Evolutionary conservation across 805 yeast species (phyloP), one percentile per base, ranked within the genome.

Genomic region (Ogataea methanolica): DNA sequence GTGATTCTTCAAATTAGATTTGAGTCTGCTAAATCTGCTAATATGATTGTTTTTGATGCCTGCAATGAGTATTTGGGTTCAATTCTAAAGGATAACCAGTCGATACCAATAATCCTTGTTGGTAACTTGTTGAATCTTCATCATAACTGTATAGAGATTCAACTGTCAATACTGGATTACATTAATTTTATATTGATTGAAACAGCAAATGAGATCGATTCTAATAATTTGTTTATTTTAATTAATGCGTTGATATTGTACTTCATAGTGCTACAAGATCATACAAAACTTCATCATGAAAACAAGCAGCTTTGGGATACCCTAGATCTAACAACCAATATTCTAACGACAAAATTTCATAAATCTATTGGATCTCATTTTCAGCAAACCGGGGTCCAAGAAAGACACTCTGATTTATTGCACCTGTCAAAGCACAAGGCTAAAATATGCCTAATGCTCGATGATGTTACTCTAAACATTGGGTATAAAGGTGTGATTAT

Each of bases 171-270:
- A 9, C 29, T 61, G 29, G 62, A 58, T 40, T 62, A 57, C 33
- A 44, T 60, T 16, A 59, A 60, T 38, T 55, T 54, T 41, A 17
- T 59, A 6, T 26, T 62, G 16, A 50, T 63, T 23, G 64, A 61
- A 37, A 40, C 39, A 4, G 19, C 37, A 19, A 15, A 16, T 36
- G n/a, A 33, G 1, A 21, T 50, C 17, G 36, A 48, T 29, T 34
- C 54, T 19, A 47, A 49, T 31, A 47, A 53, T 19, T 34, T 62
- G 11, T 49, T 51, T 26, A 16, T 63, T 7, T 26, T 59, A 15
- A 34, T 55, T 4, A 54, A 56, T 22, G 45, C 59, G 4, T 17
- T 59, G 21, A 42, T 60, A 12, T 19, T 33, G 16, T 52, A 33
- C 26, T 46, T 49, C 34, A 47, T 40, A 3, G 41, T 33, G 2